Evolutionary conservation across 2,329 filamentous ascomycete species (phyloP).

Genomic region (Alternaria postmessia): DNA sequence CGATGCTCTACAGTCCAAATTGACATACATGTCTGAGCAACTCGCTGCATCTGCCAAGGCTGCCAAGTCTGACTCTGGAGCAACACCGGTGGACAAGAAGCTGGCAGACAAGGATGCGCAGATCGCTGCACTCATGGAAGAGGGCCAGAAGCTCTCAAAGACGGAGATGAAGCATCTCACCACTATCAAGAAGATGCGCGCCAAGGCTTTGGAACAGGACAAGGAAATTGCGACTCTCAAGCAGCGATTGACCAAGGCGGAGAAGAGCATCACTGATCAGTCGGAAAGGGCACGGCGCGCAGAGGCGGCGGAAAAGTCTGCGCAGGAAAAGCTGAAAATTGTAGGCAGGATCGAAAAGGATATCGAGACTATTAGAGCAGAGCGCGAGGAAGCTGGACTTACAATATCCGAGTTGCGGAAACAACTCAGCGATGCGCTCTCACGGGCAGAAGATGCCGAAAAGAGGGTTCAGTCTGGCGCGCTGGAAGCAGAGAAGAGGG

Average conservation of each 20-base stretch:
- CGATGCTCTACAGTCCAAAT: constrained; percentile 88
- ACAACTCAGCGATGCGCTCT: constrained; percentile 73
- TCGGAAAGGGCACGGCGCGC: constrained; percentile 68
- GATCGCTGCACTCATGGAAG: constrained; percentile 88
- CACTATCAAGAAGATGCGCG: constrained; percentile 79
- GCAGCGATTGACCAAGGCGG: constrained; percentile 69
- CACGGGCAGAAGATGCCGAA: constrained; percentile 72
- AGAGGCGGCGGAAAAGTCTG: constrained; percentile 65
- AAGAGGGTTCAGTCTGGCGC: constrained; percentile 72
- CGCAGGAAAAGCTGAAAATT: constrained; percentile 63
- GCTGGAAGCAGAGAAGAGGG: constrained; percentile 70
- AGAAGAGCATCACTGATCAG: constrained; percentile 69
- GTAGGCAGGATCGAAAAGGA: constrained; percentile 64
- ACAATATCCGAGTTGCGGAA: constrained; percentile 73
- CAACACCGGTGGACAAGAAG: constrained; percentile 68
- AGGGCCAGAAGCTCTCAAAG: constrained; percentile 87
- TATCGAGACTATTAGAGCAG: constrained; percentile 67
- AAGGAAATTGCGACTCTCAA: constrained; percentile 62
- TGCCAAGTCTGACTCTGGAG: constrained; percentile 58
- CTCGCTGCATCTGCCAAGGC: constrained; percentile 78
- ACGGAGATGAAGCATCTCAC: constrained; percentile 85
- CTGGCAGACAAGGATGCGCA: constrained; percentile 89
- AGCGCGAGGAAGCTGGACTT: constrained; percentile 69
- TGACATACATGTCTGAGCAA: constrained; percentile 86
- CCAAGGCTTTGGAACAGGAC: constrained; percentile 60